Percentiles rank a stretch among this genome's conserved stretches.
These are phyloP conservation scores for Lecanicillium sp. DNA, from an alignment of 2,329 filamentous ascomycete species.

Conservation along the genomic window DNA sequence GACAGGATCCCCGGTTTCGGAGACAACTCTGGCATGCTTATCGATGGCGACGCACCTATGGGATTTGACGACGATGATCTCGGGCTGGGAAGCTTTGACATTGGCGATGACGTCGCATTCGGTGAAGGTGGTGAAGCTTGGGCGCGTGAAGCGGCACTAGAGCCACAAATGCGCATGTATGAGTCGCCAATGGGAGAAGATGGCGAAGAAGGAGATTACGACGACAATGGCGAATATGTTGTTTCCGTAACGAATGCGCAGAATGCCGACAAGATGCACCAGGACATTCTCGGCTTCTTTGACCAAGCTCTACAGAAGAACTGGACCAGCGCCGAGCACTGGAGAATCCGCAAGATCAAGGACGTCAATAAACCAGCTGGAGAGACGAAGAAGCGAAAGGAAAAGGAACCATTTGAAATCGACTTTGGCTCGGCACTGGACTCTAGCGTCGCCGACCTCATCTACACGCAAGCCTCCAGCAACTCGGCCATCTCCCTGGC, in stretches of 20 bases:
- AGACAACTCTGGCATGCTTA: conserved; percentile 71
- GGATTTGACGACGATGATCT: conserved; percentile 69
- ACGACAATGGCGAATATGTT: conserved; percentile 63
- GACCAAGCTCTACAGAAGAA: conserved; percentile 95
- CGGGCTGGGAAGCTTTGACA: conserved; percentile 62
- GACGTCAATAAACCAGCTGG: conserved; percentile 58
- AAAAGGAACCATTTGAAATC: conserved; percentile 94
- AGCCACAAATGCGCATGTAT: conserved; percentile 79
- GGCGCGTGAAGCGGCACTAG: conserved; percentile 81
- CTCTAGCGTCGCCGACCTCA: conserved; percentile 59
- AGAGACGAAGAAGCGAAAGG: conserved; percentile 64
- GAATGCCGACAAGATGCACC: conserved; percentile 64
- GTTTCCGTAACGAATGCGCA: conserved; percentile 66
- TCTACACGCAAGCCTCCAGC: conserved; percentile 74
- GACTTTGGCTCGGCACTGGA: conserved; percentile 77
- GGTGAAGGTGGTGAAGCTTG: conserved; percentile 94
- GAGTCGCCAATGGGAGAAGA: conserved; percentile 56
- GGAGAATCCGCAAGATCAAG: conserved; percentile 94
- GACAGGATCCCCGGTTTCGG: conserved; percentile 47
- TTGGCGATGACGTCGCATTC: conserved; percentile 71
- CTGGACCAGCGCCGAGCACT: conserved; percentile 97
- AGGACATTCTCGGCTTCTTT: conserved; percentile 97
- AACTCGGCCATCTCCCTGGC: conserved; percentile 78
- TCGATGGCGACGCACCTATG: conserved; percentile 77
- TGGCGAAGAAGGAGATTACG: conserved; percentile 25